A percentile compares a stretch with the other conserved stretches of the same genome.
Evolutionary conservation across 2,329 filamentous ascomycete species (phyloP).

Genomic region (Ascochyta lentis): DNA sequence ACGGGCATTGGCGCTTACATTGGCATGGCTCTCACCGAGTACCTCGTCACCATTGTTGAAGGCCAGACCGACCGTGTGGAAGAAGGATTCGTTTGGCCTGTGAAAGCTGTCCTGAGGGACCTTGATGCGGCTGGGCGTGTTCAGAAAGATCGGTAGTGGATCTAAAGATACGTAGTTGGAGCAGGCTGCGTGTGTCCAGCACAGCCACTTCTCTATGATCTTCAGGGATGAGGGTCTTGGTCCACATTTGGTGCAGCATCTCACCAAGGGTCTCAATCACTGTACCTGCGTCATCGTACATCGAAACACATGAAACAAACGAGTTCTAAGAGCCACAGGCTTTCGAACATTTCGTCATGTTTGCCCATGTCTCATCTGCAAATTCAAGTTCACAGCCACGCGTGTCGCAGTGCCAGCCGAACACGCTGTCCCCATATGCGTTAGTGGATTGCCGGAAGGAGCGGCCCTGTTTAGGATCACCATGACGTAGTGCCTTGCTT

Average conservation of each 20-base stretch:
- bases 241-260: background rate
- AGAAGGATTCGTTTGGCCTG: slow-evolving; percentile 48
- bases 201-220: slow-evolving; percentile 2
- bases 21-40: slow-evolving; percentile 49
- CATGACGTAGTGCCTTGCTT: slow-evolving; percentile 11
- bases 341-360: slow-evolving; percentile 1
- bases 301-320: background rate
- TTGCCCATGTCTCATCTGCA: slow-evolving; percentile 3
- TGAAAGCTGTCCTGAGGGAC: slow-evolving; percentile 39
- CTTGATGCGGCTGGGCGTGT: slow-evolving; percentile 25
- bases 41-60: slow-evolving; percentile 43
- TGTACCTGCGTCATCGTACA: background rate
- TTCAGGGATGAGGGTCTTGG: background rate
- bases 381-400: slow-evolving; percentile 9
- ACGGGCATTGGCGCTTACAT: slow-evolving; percentile 62
- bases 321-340: background rate
- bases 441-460: slow-evolving; percentile 2
- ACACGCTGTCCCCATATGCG: background rate
- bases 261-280: background rate
- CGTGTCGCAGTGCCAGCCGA: slow-evolving; percentile 2
- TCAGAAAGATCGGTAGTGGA: slow-evolving; percentile 4
- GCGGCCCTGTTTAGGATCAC: slow-evolving; percentile 5
- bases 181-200: background rate
- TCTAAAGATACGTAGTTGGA: background rate
- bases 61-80: slow-evolving; percentile 34